Conservation (phyloP, 306 rosid genomes). For the Gynostemma pentaphyllum region DNA sequence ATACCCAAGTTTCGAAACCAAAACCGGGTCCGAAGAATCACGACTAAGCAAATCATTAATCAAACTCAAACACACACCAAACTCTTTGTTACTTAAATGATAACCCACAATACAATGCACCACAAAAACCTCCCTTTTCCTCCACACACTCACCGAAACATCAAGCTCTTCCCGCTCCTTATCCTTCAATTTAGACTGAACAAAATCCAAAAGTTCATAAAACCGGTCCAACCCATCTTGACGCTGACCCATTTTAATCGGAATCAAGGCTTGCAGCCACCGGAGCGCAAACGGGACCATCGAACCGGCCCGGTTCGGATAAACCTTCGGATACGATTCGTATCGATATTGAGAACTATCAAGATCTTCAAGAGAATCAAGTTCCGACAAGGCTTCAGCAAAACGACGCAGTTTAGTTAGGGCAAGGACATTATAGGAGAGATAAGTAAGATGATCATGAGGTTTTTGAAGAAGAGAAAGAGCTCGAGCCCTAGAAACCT, state of each 20-base stretch:
- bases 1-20: slow-evolving; percentile 70
- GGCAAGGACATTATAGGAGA: slow-evolving; percentile 71
- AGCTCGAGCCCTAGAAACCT: slow-evolving; percentile 66
- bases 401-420: slow-evolving; percentile 76
- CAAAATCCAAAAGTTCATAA: slow-evolving; percentile 52
- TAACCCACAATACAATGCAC: slow-evolving; percentile 57
- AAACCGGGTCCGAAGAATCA: slow-evolving; percentile 35
- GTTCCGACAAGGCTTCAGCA: slow-evolving; percentile 67
- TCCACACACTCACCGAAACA: slow-evolving; percentile 38
- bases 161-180: slow-evolving; percentile 13
- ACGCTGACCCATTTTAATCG: slow-evolving; percentile 60
- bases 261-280: slow-evolving; percentile 62
- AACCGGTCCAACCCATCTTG: slow-evolving; percentile 74
- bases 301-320: slow-evolving; percentile 59
- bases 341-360: slow-evolving; percentile 47
- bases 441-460: slow-evolving; percentile 73
- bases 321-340: slow-evolving; percentile 50
- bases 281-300: slow-evolving; percentile 91
- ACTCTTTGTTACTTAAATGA: slow-evolving; percentile 59
- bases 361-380: slow-evolving; percentile 70
- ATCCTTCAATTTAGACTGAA: slow-evolving; percentile 26
- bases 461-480: slow-evolving; percentile 70
- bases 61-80: slow-evolving; percentile 49
- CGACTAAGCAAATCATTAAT: slow-evolving; percentile 33
- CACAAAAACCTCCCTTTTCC: slow-evolving; percentile 55